phyloP scores from a whole-genome alignment of 1,139 yeast genomes.

The Meyerozyma athensensis region DNA sequence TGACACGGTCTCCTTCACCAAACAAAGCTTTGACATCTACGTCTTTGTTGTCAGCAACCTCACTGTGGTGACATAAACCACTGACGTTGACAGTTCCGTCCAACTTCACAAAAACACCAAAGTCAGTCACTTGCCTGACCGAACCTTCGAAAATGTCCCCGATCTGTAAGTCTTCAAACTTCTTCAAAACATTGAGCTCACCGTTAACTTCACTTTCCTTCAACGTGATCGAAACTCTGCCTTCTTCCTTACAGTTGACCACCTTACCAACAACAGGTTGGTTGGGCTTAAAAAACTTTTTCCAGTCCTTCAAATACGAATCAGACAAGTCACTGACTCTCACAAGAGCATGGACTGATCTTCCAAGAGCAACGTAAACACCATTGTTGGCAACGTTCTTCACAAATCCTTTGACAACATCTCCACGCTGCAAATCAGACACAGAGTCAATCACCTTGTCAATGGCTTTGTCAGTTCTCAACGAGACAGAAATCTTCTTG shows the following conservation, averaged over 20 bases:
- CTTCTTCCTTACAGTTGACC: slow-evolving; percentile 55
- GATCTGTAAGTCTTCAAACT: slow-evolving; percentile 58
- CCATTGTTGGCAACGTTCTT: slow-evolving; percentile 75
- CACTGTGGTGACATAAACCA: slow-evolving; percentile 85
- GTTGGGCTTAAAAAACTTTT: slow-evolving; percentile 61
- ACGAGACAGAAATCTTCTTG: slow-evolving; percentile 58
- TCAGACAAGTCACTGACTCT: slow-evolving; percentile 81
- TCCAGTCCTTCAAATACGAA: slow-evolving; percentile 81
- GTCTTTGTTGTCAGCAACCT: slow-evolving; percentile 67
- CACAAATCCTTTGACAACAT: slow-evolving; percentile 73
- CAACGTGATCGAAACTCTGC: slow-evolving; percentile 69
- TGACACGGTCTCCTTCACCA: slow-evolving; percentile 85
- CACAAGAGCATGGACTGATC: slow-evolving; percentile 72
- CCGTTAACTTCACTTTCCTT: slow-evolving; percentile 81
- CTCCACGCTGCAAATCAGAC: slow-evolving; percentile 63
- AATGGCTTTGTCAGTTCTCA: slow-evolving; percentile 48
- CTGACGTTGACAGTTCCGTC: slow-evolving; percentile 70
- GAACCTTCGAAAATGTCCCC: slow-evolving; percentile 78
- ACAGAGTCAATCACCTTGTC: slow-evolving; percentile 49
- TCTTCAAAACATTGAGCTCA: slow-evolving; percentile 50
- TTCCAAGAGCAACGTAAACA: slow-evolving; percentile 71
- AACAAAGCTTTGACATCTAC: slow-evolving; percentile 57
- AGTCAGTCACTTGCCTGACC: slow-evolving; percentile 75
- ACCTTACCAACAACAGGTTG: slow-evolving; percentile 79
- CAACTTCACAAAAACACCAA: slow-evolving; percentile 83